Evolutionary conservation across 2,329 filamentous ascomycete species (phyloP).

Genomic region (Hypoxylon sp.): DNA sequence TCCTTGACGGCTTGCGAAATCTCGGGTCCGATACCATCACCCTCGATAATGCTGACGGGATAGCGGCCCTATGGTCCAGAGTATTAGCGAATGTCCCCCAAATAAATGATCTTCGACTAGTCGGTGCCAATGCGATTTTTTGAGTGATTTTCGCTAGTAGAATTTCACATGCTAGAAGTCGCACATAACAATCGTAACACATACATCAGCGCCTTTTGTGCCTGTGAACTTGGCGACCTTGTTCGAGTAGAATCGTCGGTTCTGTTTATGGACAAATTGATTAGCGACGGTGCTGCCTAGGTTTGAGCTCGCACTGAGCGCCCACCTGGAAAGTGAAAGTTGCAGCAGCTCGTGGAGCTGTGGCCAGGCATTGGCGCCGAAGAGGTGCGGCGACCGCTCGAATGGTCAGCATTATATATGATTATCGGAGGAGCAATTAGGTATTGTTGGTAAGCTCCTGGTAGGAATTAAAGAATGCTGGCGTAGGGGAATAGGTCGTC

Average conservation of each 20-base stretch:
- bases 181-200: constrained; percentile 55
- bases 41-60: constrained; percentile 97
- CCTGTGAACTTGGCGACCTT: constrained; percentile 93
- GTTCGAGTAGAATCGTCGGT: constrained; percentile 73
- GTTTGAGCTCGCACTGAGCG: constrained; percentile 28
- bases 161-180: constrained; percentile 39
- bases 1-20: constrained; percentile 98
- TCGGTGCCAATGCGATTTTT: constrained; percentile 29
- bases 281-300: constrained; percentile 48
- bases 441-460: constrained; percentile 25
- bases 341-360: constrained; percentile 70
- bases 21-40: constrained; percentile 98
- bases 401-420: constrained; percentile 82
- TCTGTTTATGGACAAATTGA: constrained; percentile 55
- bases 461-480: constrained; percentile 32
- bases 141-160: constrained; percentile 61
- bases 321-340: constrained; percentile 71
- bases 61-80: constrained; percentile 80
- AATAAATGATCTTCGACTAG: constrained; percentile 19
- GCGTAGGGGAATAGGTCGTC: constrained; percentile 36
- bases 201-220: constrained; percentile 87
- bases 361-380: constrained; percentile 83
- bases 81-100: constrained; percentile 42
- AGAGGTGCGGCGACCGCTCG: constrained; percentile 82
- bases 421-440: constrained; percentile 30